Evolutionary conservation across 176 grass and related monocot species (phyloP).

Genomic region (Carex myosuroides): DNA sequence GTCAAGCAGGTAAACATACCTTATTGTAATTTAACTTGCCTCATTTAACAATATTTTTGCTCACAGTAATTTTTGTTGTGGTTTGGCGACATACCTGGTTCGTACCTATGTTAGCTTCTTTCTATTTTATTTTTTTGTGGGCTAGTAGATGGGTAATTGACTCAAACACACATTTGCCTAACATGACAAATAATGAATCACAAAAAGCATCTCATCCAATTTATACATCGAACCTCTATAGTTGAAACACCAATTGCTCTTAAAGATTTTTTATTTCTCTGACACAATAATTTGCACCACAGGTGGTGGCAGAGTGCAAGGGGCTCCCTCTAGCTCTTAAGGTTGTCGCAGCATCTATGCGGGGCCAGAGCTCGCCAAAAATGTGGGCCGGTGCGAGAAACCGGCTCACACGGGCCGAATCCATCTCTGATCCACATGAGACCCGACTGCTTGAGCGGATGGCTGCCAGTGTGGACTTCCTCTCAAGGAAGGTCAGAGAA

Average conservation of each 20-base stretch:
- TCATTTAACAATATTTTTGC: neutral
- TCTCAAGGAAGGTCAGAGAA: conserved; percentile 62
- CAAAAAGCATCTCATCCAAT: neutral
- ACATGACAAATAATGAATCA: neutral
- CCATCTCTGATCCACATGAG: conserved; percentile 83
- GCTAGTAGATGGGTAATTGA: neutral
- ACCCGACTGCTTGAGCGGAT: conserved; percentile 77
- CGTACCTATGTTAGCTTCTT: neutral
- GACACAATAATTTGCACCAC: neutral
- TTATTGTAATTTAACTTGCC: neutral
- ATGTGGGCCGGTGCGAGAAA: conserved; percentile 96
- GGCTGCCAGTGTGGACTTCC: conserved; percentile 67
- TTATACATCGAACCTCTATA: neutral
- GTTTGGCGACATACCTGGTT: neutral
- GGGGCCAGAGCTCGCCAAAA: conserved; percentile 63
- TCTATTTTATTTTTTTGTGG: too few species aligned
- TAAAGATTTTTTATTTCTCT: neutral
- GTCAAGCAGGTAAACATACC: conserved; percentile 53
- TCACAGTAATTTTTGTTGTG: neutral
- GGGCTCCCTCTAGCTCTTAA: conserved; percentile 92
- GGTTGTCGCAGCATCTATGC: conserved; percentile 74
- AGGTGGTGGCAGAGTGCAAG: conserved; percentile 85
- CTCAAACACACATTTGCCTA: neutral
- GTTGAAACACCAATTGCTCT: neutral
- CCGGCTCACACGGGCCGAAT: conserved; percentile 68